Evolutionary conservation across 1,284 basidiomycete species (phyloP).

Genomic region (Papiliotrema terrestris): DNA sequence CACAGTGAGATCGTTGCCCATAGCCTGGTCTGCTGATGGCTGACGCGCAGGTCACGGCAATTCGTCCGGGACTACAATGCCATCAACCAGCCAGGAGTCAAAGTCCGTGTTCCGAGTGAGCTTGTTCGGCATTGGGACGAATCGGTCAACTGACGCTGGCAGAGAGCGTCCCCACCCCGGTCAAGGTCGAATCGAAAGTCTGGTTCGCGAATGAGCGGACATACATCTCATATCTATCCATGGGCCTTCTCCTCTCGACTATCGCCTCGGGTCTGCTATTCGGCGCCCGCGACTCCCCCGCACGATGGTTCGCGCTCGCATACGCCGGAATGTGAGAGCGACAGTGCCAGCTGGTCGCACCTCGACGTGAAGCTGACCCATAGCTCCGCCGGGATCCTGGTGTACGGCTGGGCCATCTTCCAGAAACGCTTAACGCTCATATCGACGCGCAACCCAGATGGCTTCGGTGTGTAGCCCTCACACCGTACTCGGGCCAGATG

Average conservation of each 20-base stretch:
- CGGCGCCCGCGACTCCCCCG: conserved; percentile 60
- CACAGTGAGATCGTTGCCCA: conserved; percentile 31
- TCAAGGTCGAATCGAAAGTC: conserved; percentile 94
- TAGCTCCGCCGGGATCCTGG: conserved; percentile 45
- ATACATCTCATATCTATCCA: conserved; percentile 87
- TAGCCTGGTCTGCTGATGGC: too few relatives aligned
- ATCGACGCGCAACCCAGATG: conserved; percentile 80
- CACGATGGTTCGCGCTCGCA: conserved; percentile 73
- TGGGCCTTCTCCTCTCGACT: conserved; percentile 77
- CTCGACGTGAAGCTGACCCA: not conserved
- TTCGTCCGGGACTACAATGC: conserved; percentile 44
- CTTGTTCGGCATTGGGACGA: not conserved
- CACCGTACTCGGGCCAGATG: not conserved
- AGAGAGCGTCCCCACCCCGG: conserved; percentile 74
- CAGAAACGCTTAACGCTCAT: conserved; percentile 89
- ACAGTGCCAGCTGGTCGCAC: not conserved
- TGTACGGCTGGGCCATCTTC: conserved; percentile 85
- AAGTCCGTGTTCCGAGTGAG: conserved; percentile 41
- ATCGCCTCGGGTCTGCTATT: conserved; percentile 71
- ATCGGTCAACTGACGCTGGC: conserved; percentile 3
- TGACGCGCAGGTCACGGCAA: conserved; percentile 5
- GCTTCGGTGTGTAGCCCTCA: conserved; percentile 67
- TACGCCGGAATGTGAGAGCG: conserved; percentile 68
- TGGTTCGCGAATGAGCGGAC: conserved; percentile 99
- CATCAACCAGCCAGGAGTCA: conserved; percentile 41